Conservation (phyloP, 2,329 filamentous ascomycete genomes). For the Colletotrichum eremochloae region DNA sequence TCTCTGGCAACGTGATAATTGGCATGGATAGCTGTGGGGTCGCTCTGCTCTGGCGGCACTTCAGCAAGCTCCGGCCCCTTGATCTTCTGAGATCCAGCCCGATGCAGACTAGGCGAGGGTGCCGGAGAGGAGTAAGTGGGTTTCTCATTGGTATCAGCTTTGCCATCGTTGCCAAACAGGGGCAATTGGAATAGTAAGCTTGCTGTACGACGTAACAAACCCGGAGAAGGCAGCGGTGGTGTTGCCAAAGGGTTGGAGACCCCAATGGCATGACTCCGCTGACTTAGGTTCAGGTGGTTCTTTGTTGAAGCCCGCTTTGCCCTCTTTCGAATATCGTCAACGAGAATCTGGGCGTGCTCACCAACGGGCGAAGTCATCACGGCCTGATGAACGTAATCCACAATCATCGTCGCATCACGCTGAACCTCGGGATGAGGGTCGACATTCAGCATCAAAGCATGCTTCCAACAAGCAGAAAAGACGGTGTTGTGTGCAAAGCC, state of each 20-base stretch:
- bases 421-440: conserved; percentile 96
- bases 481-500: conserved; percentile 87
- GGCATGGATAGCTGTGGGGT: conserved; percentile 74
- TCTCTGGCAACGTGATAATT: conserved; percentile 82
- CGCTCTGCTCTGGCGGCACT: conserved; percentile 80
- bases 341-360: conserved; percentile 75
- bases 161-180: conserved; percentile 66
- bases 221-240: conserved; percentile 66
- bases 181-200: conserved; percentile 72
- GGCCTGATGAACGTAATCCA: conserved; percentile 86
- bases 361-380: conserved; percentile 84
- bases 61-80: conserved; percentile 59
- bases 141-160: conserved; percentile 44
- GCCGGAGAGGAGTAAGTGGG: conserved; percentile 38
- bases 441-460: conserved; percentile 88
- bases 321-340: conserved; percentile 77
- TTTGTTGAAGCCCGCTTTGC: conserved; percentile 62
- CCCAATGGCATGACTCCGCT: conserved; percentile 59
- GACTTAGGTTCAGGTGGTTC: conserved; percentile 56
- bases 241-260: conserved; percentile 50
- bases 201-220: conserved; percentile 73
- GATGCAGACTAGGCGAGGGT: conserved; percentile 52
- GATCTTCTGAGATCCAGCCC: conserved; percentile 55
- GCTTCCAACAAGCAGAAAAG: conserved; percentile 94
- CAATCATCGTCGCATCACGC: conserved; percentile 83